A percentile compares a stretch with the other conserved stretches of the same genome.
Conservation (phyloP, 2,329 filamentous ascomycete species). For the Monilinia fructigena region DNA sequence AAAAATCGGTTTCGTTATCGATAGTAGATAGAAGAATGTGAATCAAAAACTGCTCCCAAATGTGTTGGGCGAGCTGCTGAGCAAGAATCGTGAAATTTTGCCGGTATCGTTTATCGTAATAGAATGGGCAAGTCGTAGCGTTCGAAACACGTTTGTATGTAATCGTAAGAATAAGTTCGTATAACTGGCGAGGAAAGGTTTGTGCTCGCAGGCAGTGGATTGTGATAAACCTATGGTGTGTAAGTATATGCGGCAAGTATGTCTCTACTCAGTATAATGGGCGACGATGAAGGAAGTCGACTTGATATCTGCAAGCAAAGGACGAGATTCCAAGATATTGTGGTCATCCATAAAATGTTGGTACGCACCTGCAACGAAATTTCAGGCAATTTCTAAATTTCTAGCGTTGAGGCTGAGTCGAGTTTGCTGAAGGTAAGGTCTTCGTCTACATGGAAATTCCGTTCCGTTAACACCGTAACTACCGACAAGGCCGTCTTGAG, state of each 20-base stretch:
- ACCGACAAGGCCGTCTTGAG: constrained; percentile 3
- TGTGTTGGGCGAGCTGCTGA: neutral
- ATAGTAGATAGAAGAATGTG: neutral
- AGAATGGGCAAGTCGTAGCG: neutral
- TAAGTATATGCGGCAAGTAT: neutral
- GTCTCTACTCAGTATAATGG: neutral
- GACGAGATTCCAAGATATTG: neutral
- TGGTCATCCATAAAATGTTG: neutral
- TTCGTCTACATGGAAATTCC: constrained; percentile 10
- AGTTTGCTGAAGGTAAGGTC: constrained; percentile 7
- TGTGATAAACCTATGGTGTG: neutral
- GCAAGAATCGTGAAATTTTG: neutral
- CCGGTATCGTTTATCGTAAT: neutral
- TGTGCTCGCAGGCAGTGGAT: neutral
- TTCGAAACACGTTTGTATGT: neutral
- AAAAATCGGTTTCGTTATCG: neutral
- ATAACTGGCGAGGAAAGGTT: neutral
- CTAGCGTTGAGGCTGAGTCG: constrained; percentile 4
- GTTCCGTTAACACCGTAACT: constrained; percentile 3
- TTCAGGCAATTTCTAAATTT: neutral
- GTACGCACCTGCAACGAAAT: constrained; percentile 8
- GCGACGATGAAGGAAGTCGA: constrained; percentile 6
- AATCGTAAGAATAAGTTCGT: neutral
- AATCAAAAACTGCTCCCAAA: neutral
- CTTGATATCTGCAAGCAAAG: constrained; percentile 5